Percentiles rank a stretch among this genome's conserved stretches.
Conservation (phyloP, 2,329 filamentous ascomycete species). For the Xylaria sp. region DNA sequence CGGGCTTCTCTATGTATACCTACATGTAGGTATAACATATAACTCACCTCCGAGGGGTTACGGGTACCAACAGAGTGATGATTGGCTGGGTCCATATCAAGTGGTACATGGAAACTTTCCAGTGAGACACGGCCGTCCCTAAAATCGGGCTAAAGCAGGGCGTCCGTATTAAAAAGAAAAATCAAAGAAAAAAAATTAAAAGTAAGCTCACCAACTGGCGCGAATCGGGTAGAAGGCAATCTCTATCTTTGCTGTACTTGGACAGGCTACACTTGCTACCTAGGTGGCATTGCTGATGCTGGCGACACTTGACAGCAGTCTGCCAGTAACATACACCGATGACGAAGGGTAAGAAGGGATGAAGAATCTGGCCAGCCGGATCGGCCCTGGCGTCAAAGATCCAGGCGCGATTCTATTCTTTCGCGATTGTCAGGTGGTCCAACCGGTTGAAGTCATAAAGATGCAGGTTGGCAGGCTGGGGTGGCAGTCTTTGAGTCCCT, state of each 20-base stretch:
- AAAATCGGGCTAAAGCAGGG: neutral
- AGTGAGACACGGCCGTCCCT: neutral
- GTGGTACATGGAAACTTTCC: no score
- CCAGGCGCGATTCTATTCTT: constrained; percentile 12
- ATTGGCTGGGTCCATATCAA: neutral
- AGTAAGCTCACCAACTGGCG: neutral
- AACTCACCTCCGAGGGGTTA: constrained; percentile 9
- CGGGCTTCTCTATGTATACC: constrained; percentile 15
- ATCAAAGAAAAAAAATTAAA: no score
- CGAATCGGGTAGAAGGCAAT: neutral
- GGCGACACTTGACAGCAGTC: neutral
- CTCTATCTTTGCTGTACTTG: neutral
- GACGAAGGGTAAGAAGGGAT: constrained; percentile 1
- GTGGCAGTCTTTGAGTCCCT: no score
- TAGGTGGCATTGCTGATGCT: neutral
- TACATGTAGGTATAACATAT: constrained; percentile 12
- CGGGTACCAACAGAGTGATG: constrained; percentile 23
- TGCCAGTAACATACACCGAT: neutral
- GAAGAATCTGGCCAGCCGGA: constrained; percentile 8
- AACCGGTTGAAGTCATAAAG: constrained; percentile 22
- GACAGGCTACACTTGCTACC: neutral
- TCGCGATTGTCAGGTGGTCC: constrained; percentile 19
- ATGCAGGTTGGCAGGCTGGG: no score
- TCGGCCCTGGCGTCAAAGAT: constrained; percentile 14
- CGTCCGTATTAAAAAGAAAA: no score